Percentiles rank a stretch among this genome's conserved stretches.
Evolutionary conservation across 306 rosid species (phyloP).

Genomic region (Prunus mongolica): DNA sequence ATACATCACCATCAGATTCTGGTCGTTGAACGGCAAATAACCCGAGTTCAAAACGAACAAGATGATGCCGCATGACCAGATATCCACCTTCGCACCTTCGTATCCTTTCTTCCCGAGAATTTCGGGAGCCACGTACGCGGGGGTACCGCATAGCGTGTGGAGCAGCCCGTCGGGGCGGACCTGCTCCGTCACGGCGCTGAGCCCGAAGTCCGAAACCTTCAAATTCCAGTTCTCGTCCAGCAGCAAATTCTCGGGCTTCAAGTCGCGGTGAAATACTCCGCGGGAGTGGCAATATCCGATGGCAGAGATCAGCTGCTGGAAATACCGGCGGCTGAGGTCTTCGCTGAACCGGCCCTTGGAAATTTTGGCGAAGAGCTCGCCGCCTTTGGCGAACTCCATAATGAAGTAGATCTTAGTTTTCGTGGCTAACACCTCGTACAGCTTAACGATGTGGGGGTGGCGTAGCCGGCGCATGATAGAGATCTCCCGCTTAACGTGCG

Average conservation of each 20-base stretch:
- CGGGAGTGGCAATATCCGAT: conserved; percentile 62
- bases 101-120: conserved; percentile 67
- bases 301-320: conserved; percentile 76
- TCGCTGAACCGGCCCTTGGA: conserved; percentile 49
- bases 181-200: conserved; percentile 54
- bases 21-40: conserved; percentile 70
- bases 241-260: conserved; percentile 78
- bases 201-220: conserved; percentile 73
- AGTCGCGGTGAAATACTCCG: conserved; percentile 80
- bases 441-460: conserved; percentile 58
- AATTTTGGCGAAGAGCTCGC: conserved; percentile 58
- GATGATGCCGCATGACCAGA: conserved; percentile 85
- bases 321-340: conserved; percentile 51
- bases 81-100: conserved; percentile 68
- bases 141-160: conserved; percentile 83
- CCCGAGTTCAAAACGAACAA: conserved; percentile 52
- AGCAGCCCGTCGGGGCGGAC: conserved; percentile 61
- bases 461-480: conserved; percentile 63
- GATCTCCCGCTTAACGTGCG: conserved; percentile 66
- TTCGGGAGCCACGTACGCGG: conserved; percentile 90
- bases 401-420: conserved; percentile 75
- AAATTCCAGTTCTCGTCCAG: conserved; percentile 61
- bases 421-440: conserved; percentile 69
- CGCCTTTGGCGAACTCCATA: conserved; percentile 72
- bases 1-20: conserved; percentile 45